phyloP scores from a whole-genome alignment of 495 filamentous ascomycete species.

The Annulohypoxylon stygium region DNA sequence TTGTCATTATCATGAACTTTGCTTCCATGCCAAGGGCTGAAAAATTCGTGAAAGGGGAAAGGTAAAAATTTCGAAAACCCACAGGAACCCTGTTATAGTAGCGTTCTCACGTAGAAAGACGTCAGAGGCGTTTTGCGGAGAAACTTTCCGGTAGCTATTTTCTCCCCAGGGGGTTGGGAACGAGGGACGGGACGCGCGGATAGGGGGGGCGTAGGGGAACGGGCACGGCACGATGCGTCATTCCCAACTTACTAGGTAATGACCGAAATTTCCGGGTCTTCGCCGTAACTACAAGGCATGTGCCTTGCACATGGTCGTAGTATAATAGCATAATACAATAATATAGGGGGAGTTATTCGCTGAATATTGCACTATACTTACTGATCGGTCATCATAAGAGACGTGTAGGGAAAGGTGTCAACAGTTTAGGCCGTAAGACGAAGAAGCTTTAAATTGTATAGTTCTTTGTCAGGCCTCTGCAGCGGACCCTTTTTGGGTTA shows the following conservation, averaged over 20 bases:
- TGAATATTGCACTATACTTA: constrained; percentile 41
- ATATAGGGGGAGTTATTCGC: constrained; percentile 42
- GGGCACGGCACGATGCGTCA: constrained; percentile 38
- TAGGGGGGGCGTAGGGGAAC: constrained; percentile 22
- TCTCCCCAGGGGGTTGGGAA: constrained; percentile 31
- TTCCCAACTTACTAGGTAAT: constrained; percentile 12
- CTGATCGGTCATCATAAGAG: constrained; percentile 30
- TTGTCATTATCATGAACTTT: background rate
- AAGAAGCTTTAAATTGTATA: constrained; percentile 34
- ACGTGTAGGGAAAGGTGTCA: constrained; percentile 21
- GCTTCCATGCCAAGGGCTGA: constrained; percentile 6
- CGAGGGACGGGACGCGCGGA: constrained; percentile 46
- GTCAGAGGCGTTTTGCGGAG: constrained; percentile 36
- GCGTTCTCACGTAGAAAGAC: background rate
- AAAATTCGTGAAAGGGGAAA: constrained; percentile 10
- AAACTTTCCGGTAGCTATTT: constrained; percentile 14
- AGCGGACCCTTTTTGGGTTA: constrained; percentile 42
- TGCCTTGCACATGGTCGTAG: constrained; percentile 11
- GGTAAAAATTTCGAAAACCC: background rate
- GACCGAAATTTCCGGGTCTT: constrained; percentile 28
- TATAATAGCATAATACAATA: constrained; percentile 17
- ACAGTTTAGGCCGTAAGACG: constrained; percentile 34
- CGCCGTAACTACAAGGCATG: constrained; percentile 14
- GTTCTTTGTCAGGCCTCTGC: constrained; percentile 47
- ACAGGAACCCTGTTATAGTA: background rate